Evolutionary conservation across 2,329 filamentous ascomycete genomes (phyloP).

Genomic region (Torrubiella hemipterigena): DNA sequence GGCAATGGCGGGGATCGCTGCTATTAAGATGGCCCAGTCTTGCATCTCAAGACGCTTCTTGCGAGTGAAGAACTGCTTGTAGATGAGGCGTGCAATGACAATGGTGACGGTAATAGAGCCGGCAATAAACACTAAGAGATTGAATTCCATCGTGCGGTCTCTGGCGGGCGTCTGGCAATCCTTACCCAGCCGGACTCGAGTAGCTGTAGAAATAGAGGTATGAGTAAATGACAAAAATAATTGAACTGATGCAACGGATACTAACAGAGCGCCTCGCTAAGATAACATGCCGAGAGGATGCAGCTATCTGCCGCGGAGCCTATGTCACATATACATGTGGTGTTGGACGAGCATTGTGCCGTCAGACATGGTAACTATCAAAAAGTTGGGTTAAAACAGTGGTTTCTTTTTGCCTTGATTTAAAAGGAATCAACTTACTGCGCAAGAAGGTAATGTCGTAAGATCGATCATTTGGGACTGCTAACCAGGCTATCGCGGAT

Average conservation of each 20-base stretch:
- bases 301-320: neutral
- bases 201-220: neutral
- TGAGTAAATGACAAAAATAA: neutral
- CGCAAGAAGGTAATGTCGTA: too few relatives aligned
- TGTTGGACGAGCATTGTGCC: neutral
- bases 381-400: too few relatives aligned
- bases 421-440: too few relatives aligned
- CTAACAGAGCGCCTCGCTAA: neutral
- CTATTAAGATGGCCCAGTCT: constrained; percentile 20
- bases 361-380: neutral
- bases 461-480: too few relatives aligned
- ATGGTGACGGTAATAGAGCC: constrained; percentile 13
- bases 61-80: constrained; percentile 19
- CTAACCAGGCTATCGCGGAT: too few relatives aligned
- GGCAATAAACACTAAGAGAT: neutral
- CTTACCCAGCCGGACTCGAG: constrained; percentile 2
- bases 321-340: neutral
- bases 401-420: too few relatives aligned
- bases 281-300: neutral
- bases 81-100: constrained; percentile 23
- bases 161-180: constrained; percentile 4
- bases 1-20: constrained; percentile 15
- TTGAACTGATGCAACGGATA: neutral
- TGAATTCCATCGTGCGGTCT: neutral
- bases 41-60: constrained; percentile 19